phyloP scores from a whole-genome alignment of 768 basidiomycete species.

The Clitopilus hobsonii region DNA sequence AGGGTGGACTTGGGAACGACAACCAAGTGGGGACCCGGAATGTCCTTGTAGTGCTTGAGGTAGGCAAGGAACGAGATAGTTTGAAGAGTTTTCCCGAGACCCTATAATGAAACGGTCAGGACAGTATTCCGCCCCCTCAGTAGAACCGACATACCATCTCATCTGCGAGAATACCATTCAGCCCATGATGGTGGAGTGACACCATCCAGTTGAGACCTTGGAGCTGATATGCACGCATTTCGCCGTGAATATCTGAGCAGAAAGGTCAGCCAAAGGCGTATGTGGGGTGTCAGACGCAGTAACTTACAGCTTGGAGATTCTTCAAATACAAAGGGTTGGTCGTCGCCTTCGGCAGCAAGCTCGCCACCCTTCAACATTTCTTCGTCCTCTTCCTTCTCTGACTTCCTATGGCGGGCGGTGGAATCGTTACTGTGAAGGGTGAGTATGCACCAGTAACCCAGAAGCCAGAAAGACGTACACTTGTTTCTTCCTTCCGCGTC shows the following conservation, averaged over 20 bases:
- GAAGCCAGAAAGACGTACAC: slow-evolving; percentile 37
- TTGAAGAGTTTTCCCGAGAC: slow-evolving; percentile 96
- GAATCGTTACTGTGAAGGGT: slow-evolving; percentile 49
- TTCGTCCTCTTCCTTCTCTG: slow-evolving; percentile 98
- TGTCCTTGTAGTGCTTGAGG: slow-evolving; percentile 78
- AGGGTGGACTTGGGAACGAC: slow-evolving; percentile 99
- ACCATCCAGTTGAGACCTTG: slow-evolving; percentile 99
- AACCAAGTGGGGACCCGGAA: slow-evolving; percentile 83
- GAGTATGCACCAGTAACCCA: neutral
- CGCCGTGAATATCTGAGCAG: slow-evolving; percentile 75
- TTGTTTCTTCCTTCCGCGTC: slow-evolving; percentile 80
- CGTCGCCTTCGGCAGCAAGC: slow-evolving; percentile 72
- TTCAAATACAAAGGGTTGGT: slow-evolving; percentile 93
- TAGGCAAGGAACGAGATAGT: slow-evolving; percentile 97
- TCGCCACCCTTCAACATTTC: slow-evolving; percentile 89
- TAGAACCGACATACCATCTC: slow-evolving; percentile 65
- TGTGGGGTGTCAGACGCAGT: slow-evolving; percentile 6
- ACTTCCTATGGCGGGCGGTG: slow-evolving; percentile 82
- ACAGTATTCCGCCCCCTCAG: neutral
- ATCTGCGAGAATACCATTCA: slow-evolving; percentile 96
- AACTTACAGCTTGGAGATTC: slow-evolving; percentile 83
- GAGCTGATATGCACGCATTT: slow-evolving; percentile 91
- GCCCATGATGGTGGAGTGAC: slow-evolving; percentile 89
- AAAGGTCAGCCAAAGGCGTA: neutral
- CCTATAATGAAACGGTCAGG: slow-evolving; percentile 38